phyloP scores from a whole-genome alignment of 2,329 filamentous ascomycete genomes.

The Fusarium concolor region DNA sequence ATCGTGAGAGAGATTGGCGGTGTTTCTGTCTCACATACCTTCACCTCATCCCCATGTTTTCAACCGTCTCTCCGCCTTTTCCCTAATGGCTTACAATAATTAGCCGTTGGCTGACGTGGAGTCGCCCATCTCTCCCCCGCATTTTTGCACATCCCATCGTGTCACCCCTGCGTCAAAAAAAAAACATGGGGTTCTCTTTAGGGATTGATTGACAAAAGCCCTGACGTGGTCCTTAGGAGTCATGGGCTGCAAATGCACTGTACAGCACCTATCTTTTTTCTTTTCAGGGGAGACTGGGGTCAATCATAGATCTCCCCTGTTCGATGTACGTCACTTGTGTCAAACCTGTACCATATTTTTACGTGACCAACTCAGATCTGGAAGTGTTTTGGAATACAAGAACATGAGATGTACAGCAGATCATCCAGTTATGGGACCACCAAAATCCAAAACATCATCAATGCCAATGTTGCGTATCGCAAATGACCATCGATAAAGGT shows the following conservation, averaged over 20 bases:
- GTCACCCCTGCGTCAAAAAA: constrained; percentile 26
- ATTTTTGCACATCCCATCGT: constrained; percentile 30
- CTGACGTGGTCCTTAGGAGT: constrained; percentile 10
- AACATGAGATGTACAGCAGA: constrained; percentile 35
- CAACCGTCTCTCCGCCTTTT: constrained; percentile 9
- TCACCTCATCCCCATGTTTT: not conserved
- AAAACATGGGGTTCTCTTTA: constrained; percentile 32
- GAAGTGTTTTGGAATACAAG: constrained; percentile 11
- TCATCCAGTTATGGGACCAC: constrained; percentile 17
- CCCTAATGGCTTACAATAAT: constrained; percentile 17
- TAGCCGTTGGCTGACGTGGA: constrained; percentile 23
- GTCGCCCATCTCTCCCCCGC: constrained; percentile 31
- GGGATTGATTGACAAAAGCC: constrained; percentile 28
- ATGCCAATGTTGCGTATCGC: constrained; percentile 17
- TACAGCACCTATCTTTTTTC: constrained; percentile 3
- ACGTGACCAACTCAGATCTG: constrained; percentile 14
- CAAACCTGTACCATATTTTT: constrained; percentile 23
- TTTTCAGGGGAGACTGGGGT: constrained; percentile 8
- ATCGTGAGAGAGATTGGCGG: constrained; percentile 25
- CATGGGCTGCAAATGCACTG: constrained; percentile 16
- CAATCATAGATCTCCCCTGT: constrained; percentile 22
- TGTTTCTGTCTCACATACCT: constrained; percentile 21
- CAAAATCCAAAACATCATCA: constrained; percentile 2
- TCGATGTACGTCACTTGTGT: constrained; percentile 32
- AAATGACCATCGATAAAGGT: constrained; percentile 25